phyloP scores from a whole-genome alignment of 2,329 filamentous ascomycete species.

The Lojkania enalia region DNA sequence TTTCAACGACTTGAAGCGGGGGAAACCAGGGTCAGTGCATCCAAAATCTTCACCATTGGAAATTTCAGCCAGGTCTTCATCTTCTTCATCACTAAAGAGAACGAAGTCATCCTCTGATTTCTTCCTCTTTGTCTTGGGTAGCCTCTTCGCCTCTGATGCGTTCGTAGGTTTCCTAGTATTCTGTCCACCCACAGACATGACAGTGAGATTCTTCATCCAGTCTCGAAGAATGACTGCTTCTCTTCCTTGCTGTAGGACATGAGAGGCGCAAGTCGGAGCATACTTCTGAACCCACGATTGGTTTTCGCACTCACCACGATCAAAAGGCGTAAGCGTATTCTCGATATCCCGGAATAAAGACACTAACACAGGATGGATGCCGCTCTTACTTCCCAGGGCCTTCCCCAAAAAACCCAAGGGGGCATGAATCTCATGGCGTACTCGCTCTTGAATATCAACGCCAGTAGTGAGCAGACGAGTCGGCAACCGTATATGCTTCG shows the following conservation, averaged over 20 bases:
- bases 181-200: slow-evolving; percentile 69
- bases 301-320: slow-evolving; percentile 74
- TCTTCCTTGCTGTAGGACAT: slow-evolving; percentile 74
- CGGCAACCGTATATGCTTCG: slow-evolving; percentile 38
- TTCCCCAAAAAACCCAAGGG: slow-evolving; percentile 5
- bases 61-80: slow-evolving; percentile 63
- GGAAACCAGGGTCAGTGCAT: slow-evolving; percentile 1
- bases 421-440: slow-evolving; percentile 33
- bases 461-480: slow-evolving; percentile 42
- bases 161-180: slow-evolving; percentile 25
- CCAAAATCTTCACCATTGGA: slow-evolving; percentile 59
- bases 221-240: slow-evolving; percentile 74
- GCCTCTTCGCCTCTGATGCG: slow-evolving; percentile 25
- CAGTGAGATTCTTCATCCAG: slow-evolving; percentile 77
- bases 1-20: slow-evolving; percentile 45
- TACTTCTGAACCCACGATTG: slow-evolving; percentile 84
- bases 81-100: slow-evolving; percentile 37
- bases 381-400: slow-evolving; percentile 16
- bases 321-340: slow-evolving; percentile 73
- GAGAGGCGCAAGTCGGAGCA: slow-evolving; percentile 66
- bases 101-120: slow-evolving; percentile 48
- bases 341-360: slow-evolving; percentile 64
- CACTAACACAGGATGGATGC: slow-evolving; percentile 61
- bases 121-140: slow-evolving; percentile 64
- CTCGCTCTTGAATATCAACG: slow-evolving; percentile 44